These are phyloP conservation scores for Wallacemonas collosoma DNA, from an alignment of 208 protist genomes.

Conservation along the genomic window DNA sequence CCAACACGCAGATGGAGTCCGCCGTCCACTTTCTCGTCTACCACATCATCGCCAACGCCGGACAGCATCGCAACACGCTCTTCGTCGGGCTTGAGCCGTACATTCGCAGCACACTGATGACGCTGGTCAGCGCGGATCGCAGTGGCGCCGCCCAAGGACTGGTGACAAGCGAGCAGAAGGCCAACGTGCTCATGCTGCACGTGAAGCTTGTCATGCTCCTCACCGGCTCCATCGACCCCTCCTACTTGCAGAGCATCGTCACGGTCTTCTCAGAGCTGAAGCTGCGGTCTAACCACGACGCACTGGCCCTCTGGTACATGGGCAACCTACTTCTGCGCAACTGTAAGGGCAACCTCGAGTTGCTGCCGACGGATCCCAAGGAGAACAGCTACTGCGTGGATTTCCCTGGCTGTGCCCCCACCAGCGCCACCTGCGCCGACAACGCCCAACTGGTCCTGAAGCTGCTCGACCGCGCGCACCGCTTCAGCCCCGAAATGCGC, in stretches of 20 bases:
- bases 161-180: conserved; percentile 79
- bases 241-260: conserved; percentile 85
- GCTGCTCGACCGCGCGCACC: conserved; percentile 82
- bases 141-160: conserved; percentile 40
- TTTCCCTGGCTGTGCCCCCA: conserved; percentile 76
- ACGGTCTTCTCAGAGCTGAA: conserved; percentile 76
- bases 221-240: conserved; percentile 68
- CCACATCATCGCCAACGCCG: conserved; percentile 85
- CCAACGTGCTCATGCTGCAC: conserved; percentile 88
- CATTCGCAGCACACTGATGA: conserved; percentile 82
- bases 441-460: conserved; percentile 88
- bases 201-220: conserved; percentile 87
- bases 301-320: conserved; percentile 89
- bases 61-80: conserved; percentile 80
- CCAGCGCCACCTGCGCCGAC: conserved; percentile 71
- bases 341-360: conserved; percentile 78
- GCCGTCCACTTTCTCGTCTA: conserved; percentile 84
- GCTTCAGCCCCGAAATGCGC: conserved; percentile 78
- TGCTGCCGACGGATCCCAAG: conserved; percentile 83
- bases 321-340: conserved; percentile 83
- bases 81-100: conserved; percentile 87
- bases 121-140: conserved; percentile 70
- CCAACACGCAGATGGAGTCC: conserved; percentile 75
- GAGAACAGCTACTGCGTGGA: conserved; percentile 88
- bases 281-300: conserved; percentile 88